Base-by-base conservation (phyloP, 2,329 filamentous ascomycete species). In the Lizonia empirigonia region DNA sequence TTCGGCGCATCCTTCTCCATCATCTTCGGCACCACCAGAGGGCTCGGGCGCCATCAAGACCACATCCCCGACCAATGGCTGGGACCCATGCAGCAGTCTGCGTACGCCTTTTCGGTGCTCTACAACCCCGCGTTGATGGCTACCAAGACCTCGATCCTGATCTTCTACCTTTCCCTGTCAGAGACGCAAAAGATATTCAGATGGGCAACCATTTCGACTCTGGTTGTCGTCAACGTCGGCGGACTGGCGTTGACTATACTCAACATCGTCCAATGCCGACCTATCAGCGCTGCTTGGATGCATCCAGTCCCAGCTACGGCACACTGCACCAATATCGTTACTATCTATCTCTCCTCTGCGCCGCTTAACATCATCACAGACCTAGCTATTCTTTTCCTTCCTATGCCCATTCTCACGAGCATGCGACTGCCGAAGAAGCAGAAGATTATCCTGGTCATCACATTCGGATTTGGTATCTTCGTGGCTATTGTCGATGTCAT, bases 331-430 rank as follows among this genome's bases (percentile, higher is more conserved):
- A 80, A 87, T 63, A 83, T 85, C 30, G 77, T 86, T 46, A 85
- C 83, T 1, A 77, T 88, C 27, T 86, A 87, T 60, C 82, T 87
- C 8, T 83, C 84, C 5, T 93, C 91, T 5, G 89, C 92, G 0
- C 92, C 93, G 0, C 84, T 96, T 68, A 97, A 97, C 74, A 90
- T 97, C 62, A 87, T 95, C 55, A 96, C 91, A 16, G 92, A 97
- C 67, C 78, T 97, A 47, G 89, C 90, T 34, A 91, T 97, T 41
- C 79, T 97, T 23, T 87, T 94, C 34, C 77, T 97, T 9, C 92
- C 93, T 0, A 90, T 97, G 64, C 92, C 92, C 1, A 89, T 97
- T 8, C 77, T 97, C 22, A 69, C 66, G 16, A 82, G 86, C 45
- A 94, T 97, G 88, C 86, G 86, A 38, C 76, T 97, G 8, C 93